A percentile compares a stretch with the other conserved stretches of the same genome.
These are phyloP conservation scores for Phytophthora quininea DNA, from an alignment of 352 stramenopile species.

Conservation along the genomic window DNA sequence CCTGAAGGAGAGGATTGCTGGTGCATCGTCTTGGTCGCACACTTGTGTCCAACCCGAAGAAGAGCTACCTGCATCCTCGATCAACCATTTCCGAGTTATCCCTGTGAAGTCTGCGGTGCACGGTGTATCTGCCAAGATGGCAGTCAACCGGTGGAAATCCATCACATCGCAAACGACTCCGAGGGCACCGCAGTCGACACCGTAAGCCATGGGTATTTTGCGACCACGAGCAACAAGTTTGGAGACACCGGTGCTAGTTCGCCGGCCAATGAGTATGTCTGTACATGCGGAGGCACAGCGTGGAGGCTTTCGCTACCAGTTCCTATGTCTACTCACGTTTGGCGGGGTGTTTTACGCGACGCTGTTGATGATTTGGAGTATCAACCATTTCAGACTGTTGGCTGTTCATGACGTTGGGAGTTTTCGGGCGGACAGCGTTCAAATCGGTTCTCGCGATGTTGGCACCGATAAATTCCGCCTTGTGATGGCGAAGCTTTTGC, in stretches of 20 bases:
- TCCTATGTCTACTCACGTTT: background rate
- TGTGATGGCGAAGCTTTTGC: background rate
- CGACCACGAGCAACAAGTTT: too few species aligned
- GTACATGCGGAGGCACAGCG: background rate
- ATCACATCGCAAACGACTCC: too few species aligned
- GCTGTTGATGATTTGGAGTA: background rate
- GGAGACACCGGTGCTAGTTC: background rate
- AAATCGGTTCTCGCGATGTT: background rate
- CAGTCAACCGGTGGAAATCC: too few species aligned
- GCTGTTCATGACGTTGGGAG: too few species aligned
- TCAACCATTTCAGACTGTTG: background rate
- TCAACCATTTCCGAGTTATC: too few species aligned
- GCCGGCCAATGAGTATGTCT: background rate
- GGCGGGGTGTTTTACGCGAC: background rate
- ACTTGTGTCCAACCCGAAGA: too few species aligned
- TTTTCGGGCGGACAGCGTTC: too few species aligned
- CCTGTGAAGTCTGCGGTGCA: too few species aligned
- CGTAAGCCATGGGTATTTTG: too few species aligned
- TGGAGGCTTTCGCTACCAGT: background rate
- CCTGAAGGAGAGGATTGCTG: background rate
- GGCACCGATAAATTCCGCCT: background rate
- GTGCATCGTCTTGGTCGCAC: background rate
- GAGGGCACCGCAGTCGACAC: too few species aligned
- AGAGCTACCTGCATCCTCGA: too few species aligned
- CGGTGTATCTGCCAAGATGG: too few species aligned